Evolutionary conservation across 2,329 filamentous ascomycete genomes (phyloP).

Genomic region (Arthrocladium fulminans): DNA sequence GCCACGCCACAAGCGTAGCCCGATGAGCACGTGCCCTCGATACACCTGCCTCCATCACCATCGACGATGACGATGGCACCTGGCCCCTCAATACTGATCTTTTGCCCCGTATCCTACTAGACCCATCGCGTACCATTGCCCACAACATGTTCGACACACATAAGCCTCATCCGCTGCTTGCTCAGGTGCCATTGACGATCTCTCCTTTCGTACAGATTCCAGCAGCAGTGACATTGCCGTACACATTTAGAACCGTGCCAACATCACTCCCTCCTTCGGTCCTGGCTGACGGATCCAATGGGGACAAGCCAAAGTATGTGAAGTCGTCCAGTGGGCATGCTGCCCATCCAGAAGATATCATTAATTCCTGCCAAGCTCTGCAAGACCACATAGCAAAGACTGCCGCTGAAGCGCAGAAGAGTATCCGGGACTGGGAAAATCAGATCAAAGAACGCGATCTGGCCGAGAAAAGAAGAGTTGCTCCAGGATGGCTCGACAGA

Average conservation of each 20-base stretch:
- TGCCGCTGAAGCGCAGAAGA: constrained; percentile 57
- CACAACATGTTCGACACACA: constrained; percentile 38
- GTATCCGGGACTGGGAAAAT: constrained; percentile 62
- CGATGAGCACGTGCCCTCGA: neutral
- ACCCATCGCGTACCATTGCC: too few species aligned
- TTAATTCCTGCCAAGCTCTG: constrained; percentile 69
- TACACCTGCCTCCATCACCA: neutral
- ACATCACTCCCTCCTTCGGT: constrained; percentile 72
- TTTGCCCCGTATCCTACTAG: too few species aligned
- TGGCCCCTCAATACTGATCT: neutral
- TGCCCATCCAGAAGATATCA: constrained; percentile 78
- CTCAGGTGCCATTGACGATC: constrained; percentile 86
- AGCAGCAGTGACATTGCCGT: constrained; percentile 80
- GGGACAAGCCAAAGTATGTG: constrained; percentile 60
- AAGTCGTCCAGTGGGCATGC: constrained; percentile 69
- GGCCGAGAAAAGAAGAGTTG: constrained; percentile 54
- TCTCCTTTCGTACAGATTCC: constrained; percentile 91
- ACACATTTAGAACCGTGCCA: constrained; percentile 86
- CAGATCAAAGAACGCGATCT: constrained; percentile 50
- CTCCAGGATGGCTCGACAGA: constrained; percentile 57
- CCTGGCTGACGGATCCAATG: constrained; percentile 42
- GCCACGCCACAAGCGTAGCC: neutral
- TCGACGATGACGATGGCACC: neutral
- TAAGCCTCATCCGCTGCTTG: constrained; percentile 71
- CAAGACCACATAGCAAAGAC: constrained; percentile 64